phyloP scores from a whole-genome alignment of 2,329 filamentous ascomycete species.

The Arthrobotrys entomopaga region DNA sequence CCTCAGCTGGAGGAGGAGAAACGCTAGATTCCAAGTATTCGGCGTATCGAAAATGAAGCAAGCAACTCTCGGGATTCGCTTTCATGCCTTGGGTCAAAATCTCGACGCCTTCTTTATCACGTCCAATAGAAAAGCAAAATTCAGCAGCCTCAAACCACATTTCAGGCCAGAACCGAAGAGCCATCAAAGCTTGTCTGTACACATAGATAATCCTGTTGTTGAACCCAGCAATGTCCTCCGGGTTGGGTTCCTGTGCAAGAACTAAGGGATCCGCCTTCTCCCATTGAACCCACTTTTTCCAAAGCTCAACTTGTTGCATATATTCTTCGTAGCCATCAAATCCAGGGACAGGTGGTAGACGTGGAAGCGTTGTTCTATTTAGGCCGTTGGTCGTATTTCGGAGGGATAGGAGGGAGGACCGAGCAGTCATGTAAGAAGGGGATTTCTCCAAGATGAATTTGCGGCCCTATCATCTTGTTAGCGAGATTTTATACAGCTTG shows the following conservation, averaged over 20 bases:
- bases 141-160: conserved; percentile 72
- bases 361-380: conserved; percentile 79
- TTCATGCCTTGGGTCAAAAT: conserved; percentile 83
- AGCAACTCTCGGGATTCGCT: conserved; percentile 91
- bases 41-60: conserved; percentile 87
- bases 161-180: conserved; percentile 91
- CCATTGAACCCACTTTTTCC: conserved; percentile 95
- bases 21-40: conserved; percentile 85
- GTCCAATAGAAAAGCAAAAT: conserved; percentile 58
- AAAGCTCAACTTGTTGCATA: conserved; percentile 82
- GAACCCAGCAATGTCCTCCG: conserved; percentile 78
- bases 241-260: conserved; percentile 69
- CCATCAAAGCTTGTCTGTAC: conserved; percentile 94
- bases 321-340: conserved; percentile 90
- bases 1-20: conserved; percentile 70
- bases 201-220: conserved; percentile 84
- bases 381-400: conserved; percentile 85
- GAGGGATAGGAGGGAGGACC: conserved; percentile 87
- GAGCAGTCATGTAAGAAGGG: conserved; percentile 93
- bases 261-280: conserved; percentile 93
- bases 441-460: conserved; percentile 95
- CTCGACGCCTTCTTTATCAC: conserved; percentile 69
- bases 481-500: not conserved
- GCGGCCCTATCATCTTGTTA: conserved; percentile 72
- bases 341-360: conserved; percentile 81